Percentiles rank a stretch among this genome's conserved stretches.
These are phyloP conservation scores for Pleurotus pulmonarius DNA, from an alignment of 768 basidiomycete species.

Conservation along the genomic window DNA sequence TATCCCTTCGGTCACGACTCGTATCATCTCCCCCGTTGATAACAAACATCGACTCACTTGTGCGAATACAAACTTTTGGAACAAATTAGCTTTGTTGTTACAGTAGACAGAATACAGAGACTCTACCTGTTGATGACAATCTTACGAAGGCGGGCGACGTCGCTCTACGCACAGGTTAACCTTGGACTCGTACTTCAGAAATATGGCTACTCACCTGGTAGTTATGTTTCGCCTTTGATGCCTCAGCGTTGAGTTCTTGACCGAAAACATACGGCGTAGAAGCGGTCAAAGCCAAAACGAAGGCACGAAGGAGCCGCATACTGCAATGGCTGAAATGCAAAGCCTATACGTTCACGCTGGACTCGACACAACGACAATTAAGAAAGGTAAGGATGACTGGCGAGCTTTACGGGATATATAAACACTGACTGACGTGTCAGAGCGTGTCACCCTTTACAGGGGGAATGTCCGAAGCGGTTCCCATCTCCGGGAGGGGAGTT, in stretches of 20 bases:
- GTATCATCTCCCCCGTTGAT: background rate
- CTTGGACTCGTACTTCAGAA: too few species aligned
- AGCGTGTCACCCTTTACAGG: slow-evolving; percentile 6
- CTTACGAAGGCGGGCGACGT: slow-evolving; percentile 87
- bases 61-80: slow-evolving; percentile 73
- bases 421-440: slow-evolving; percentile 12
- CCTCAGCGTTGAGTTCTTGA: slow-evolving; percentile 36
- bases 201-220: slow-evolving; percentile 53
- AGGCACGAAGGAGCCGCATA: slow-evolving; percentile 59
- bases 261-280: slow-evolving; percentile 44
- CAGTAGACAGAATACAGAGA: background rate
- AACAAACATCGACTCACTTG: slow-evolving; percentile 39
- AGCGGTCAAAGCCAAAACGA: slow-evolving; percentile 44
- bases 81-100: slow-evolving; percentile 5
- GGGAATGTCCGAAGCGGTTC: background rate
- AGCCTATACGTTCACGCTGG: slow-evolving; percentile 5
- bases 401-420: background rate
- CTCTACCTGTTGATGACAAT: slow-evolving; percentile 86
- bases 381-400: too few species aligned
- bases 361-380: background rate
- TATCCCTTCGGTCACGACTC: slow-evolving; percentile 45
- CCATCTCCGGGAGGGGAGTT: background rate
- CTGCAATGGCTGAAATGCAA: slow-evolving; percentile 12
- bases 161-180: slow-evolving; percentile 55
- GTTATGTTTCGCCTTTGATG: slow-evolving; percentile 55